These are phyloP conservation scores for Condylostoma magnum DNA, from an alignment of 169 alveolate genomes.

Conservation along the genomic window DNA sequence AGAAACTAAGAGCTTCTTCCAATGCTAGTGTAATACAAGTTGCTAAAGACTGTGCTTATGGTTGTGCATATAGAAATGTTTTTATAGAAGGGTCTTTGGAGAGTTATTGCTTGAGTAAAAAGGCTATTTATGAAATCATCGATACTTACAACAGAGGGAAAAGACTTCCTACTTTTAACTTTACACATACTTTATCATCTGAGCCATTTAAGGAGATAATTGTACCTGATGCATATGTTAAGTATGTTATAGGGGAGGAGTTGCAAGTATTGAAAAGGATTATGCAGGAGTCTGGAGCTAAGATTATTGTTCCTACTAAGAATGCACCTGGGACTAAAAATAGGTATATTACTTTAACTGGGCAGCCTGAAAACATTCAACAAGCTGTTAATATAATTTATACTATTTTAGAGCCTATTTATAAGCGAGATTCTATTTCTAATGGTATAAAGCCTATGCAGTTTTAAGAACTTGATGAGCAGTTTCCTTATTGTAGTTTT, in stretches of 20 bases:
- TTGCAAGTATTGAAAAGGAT: not conserved
- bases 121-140: slow-evolving; percentile 51
- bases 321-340: slow-evolving; percentile 54
- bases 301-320: slow-evolving; percentile 48
- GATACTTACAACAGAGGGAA: slow-evolving; percentile 27
- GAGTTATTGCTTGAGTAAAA: slow-evolving; percentile 48
- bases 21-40: slow-evolving; percentile 62
- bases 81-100: slow-evolving; percentile 60
- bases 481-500: slow-evolving; percentile 27
- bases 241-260: not conserved
- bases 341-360: slow-evolving; percentile 49
- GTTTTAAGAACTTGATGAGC: slow-evolving; percentile 16
- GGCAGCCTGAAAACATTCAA: slow-evolving; percentile 53
- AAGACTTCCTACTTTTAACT: slow-evolving; percentile 23
- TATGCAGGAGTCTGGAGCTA: slow-evolving; percentile 44
- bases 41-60: slow-evolving; percentile 61
- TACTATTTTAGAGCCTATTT: slow-evolving; percentile 18
- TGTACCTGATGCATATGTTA: slow-evolving; percentile 24
- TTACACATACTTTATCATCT: slow-evolving; percentile 27
- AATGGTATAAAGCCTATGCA: not conserved
- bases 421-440: slow-evolving; percentile 3
- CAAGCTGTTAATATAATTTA: slow-evolving; percentile 48
- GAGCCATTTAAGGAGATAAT: slow-evolving; percentile 21
- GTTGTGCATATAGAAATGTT: slow-evolving; percentile 48
- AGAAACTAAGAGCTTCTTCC: slow-evolving; percentile 43